A percentile compares a stretch with the other conserved stretches of the same genome.
Conservation (phyloP, 169 alveolate species). For the Eimeria falciformis region DNA sequence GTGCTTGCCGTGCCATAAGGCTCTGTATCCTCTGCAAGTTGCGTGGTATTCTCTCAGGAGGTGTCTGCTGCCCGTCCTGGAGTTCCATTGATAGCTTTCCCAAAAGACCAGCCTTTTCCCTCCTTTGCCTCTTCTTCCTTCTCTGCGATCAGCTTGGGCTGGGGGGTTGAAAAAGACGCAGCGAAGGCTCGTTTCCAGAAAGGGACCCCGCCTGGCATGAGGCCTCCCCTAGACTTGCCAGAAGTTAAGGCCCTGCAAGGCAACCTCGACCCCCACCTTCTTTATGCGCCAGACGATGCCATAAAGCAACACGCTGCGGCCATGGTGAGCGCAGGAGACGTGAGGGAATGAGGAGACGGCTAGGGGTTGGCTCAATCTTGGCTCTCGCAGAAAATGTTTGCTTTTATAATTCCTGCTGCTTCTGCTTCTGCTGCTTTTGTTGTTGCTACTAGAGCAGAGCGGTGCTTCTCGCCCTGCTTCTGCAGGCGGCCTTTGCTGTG, state of each 20-base stretch:
- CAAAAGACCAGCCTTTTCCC: slow-evolving; percentile 72
- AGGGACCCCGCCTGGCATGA: neutral
- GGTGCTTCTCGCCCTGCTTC: too few species aligned
- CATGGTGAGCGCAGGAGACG: slow-evolving; percentile 44
- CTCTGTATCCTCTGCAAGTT: neutral
- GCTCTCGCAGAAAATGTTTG: too few species aligned
- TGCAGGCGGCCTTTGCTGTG: too few species aligned
- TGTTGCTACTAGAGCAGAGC: neutral
- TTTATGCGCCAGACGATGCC: slow-evolving; percentile 46
- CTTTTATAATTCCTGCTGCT: neutral
- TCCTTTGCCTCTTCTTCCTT: slow-evolving; percentile 64
- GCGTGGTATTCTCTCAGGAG: slow-evolving; percentile 31
- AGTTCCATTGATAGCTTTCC: slow-evolving; percentile 77
- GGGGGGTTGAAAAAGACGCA: slow-evolving; percentile 45
- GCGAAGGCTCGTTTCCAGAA: slow-evolving; percentile 7
- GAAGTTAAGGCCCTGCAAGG: slow-evolving; percentile 67
- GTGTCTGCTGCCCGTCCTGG: slow-evolving; percentile 72
- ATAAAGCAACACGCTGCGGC: slow-evolving; percentile 41
- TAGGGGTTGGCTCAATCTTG: too few species aligned
- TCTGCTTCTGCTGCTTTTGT: slow-evolving; percentile 1
- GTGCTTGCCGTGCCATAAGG: too few species aligned
- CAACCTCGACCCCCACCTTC: slow-evolving; percentile 76
- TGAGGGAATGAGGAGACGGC: too few species aligned
- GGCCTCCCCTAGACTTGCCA: slow-evolving; percentile 6
- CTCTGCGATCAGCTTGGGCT: slow-evolving; percentile 70